A percentile compares a stretch with the other conserved stretches of the same genome.
phyloP scores from a whole-genome alignment of 2,329 filamentous ascomycete genomes.

The Alternaria arborescens region DNA sequence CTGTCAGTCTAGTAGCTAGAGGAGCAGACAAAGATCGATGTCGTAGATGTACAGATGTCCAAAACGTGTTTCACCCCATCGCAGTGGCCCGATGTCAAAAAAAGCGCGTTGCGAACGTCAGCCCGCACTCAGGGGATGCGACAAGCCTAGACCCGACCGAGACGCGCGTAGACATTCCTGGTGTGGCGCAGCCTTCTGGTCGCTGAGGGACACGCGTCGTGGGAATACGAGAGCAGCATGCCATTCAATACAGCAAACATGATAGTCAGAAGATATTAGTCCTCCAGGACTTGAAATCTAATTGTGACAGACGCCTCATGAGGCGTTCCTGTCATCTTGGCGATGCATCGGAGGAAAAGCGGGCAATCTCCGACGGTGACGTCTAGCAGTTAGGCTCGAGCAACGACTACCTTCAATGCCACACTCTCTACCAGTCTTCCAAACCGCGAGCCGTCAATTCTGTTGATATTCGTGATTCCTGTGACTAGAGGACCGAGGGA shows the following conservation, averaged over 20 bases:
- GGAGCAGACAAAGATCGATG: slow-evolving; percentile 1
- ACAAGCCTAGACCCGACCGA: slow-evolving; percentile 14
- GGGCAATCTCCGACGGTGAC: background rate
- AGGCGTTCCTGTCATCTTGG: slow-evolving; percentile 1
- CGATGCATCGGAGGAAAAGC: slow-evolving; percentile 1
- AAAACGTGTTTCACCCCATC: slow-evolving; percentile 13
- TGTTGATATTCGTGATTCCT: background rate
- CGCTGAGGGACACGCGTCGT: slow-evolving; percentile 17
- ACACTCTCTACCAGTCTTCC: background rate
- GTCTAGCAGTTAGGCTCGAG: background rate
- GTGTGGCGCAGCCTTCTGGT: slow-evolving; percentile 13
- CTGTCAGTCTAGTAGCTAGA: slow-evolving; percentile 1
- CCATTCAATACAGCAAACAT: background rate
- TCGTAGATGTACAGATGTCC: background rate
- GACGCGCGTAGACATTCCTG: slow-evolving; percentile 10
- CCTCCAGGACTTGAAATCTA: background rate
- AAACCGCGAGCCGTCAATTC: background rate
- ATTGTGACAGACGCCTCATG: background rate
- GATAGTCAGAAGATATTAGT: background rate
- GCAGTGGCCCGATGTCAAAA: slow-evolving; percentile 5
- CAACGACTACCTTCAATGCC: background rate
- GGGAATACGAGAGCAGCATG: background rate
- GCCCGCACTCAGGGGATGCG: slow-evolving; percentile 20
- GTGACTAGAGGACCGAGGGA: background rate
- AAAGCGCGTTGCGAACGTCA: slow-evolving; percentile 6